Base-by-base conservation (phyloP, 345 rosid species). In the Salix suchowensis region DNA sequence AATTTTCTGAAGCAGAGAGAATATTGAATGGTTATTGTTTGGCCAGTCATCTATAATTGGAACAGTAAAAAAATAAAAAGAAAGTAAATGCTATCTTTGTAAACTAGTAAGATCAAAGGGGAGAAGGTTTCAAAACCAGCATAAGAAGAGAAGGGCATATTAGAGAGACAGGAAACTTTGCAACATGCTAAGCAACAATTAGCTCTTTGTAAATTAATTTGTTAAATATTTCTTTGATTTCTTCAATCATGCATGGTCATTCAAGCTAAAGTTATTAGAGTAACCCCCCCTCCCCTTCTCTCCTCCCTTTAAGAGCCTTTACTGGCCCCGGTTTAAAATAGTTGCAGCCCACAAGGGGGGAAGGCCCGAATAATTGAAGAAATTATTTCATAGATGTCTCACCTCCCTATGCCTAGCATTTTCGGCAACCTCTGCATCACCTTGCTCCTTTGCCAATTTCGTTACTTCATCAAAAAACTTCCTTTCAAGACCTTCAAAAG, bases 341-440 rank as follows among this genome's bases (percentile, higher is more conserved):
- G 52, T 42, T 19, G 10, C 24, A 37, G 39, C 44, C 15, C n/a
- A 40, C 16, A 28, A 24, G 6, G 46, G 65, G 40, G 39, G 12
- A 19, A 58, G 7, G 46, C 3, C 4, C 66, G 9, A 3, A 32
- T 11, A 37, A n/a, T 32, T n/a, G 66, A 37, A 9, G 37, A 55
- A 34, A 32, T 37, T 13, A n/a, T 11, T 55, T 55, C 61, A 58
- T 54, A 36, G 19, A 8, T 26, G 62, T 30, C 75, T 74, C 26
- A 79, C 82, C 78, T 79, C 79, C 72, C 52, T 50, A 58, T 75
- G 79, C 68, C 82, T 70, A 15, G 62, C 37, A 71, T 50, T 80
- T 66, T 80, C 82, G 19, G 70, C 76, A 71, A 75, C 79, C 67
- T 80, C 82, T 21, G 76, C 73, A 52, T 80, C 79, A 64, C 14